Base-by-base conservation (phyloP, 2,329 filamentous ascomycete species). In the Dothideomycetes sp. region DNA sequence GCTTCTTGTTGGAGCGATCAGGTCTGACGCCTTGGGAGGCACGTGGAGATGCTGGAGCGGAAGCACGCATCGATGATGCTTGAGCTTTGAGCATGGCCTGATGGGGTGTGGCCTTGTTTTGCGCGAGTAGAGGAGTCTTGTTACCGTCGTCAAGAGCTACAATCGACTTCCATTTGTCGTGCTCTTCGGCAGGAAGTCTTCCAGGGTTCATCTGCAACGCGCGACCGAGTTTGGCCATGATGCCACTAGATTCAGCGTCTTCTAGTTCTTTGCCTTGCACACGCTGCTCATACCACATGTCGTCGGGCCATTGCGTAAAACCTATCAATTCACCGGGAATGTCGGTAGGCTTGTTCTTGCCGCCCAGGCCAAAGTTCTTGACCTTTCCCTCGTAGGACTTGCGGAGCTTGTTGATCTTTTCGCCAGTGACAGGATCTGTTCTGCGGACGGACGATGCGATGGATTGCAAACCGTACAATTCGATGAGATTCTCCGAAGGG, bases 1-100 rank as follows among this genome's bases (percentile, higher is more conserved):
- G 73, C 68, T 87, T 87, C 65, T 82, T 84, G 47, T 75, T 71
- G 41, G 70, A 67, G 33, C 83, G 72, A 51, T 80, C 78, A 23
- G 80, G 76, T 41, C 82, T 69, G 27, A 65, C 59, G 9, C 64
- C 60, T 41, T 74, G 70, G 40, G 54, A 51, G n/a, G 25, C 30
- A 19, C 54, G 55, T n/a, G 59, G 56, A 6, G 60, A 57, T 7
- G 60, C 50, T 7, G 60, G 62, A 25, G 57, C 61, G 19, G 62
- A 55, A 25, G 41, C 46, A 12, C 54, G 47, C 24, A 48, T 29
- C 22, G 38, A 40, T 10, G 46, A 39, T 13, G 35, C 29, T 9
- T 39, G 31, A n/a, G 31, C 40, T 20, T 45, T 48, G 33, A 48
- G 41, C 29, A 35, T 35, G 49, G 50, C 29, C 37, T 46, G 47